phyloP scores from a whole-genome alignment of 345 rosid genomes.

The Conringia planisiliqua region DNA sequence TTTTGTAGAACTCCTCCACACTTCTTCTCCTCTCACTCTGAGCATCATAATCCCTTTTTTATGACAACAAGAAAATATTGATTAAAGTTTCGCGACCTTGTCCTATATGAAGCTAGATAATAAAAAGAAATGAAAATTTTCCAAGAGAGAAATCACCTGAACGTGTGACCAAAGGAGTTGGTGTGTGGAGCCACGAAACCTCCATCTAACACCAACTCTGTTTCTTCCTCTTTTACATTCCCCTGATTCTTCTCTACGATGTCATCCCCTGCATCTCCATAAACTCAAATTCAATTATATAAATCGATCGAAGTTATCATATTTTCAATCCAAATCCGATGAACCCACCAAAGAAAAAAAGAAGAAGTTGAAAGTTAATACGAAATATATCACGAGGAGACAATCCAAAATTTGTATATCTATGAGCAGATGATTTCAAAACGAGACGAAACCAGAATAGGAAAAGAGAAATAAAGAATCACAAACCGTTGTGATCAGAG shows the following conservation, averaged over 20 bases:
- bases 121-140: neutral
- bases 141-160: conserved; percentile 44
- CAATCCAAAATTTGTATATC: neutral
- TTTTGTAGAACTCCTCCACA: conserved; percentile 70
- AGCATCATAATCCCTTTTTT: conserved; percentile 55
- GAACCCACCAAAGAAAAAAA: neutral
- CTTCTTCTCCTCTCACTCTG: conserved; percentile 66
- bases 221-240: conserved; percentile 35
- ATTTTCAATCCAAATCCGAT: neutral
- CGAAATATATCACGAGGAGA: neutral
- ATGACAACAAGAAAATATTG: neutral
- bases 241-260: conserved; percentile 39
- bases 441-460: neutral
- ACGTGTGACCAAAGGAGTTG: conserved; percentile 83
- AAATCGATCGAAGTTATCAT: neutral
- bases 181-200: conserved; percentile 59
- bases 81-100: neutral
- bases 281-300: neutral
- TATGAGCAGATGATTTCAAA: neutral
- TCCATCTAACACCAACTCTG: conserved; percentile 43
- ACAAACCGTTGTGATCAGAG: conserved; percentile 23
- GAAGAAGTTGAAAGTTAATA: neutral
- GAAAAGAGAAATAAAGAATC: neutral
- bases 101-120: neutral
- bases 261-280: conserved; percentile 28